phyloP scores from a whole-genome alignment of 208 protist genomes.

The Leishmania tropica region DNA sequence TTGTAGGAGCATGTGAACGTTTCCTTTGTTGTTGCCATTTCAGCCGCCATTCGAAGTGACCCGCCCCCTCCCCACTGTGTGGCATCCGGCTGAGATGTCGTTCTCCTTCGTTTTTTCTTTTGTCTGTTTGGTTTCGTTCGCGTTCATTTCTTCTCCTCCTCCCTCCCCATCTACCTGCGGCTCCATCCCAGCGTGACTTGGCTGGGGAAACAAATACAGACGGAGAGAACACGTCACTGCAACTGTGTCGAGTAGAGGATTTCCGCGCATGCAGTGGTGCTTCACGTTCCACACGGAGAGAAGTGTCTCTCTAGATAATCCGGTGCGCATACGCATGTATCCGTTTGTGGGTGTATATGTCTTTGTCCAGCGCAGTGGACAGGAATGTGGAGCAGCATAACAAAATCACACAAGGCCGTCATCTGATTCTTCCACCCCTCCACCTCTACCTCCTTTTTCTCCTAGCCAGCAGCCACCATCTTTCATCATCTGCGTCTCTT shows the following conservation, averaged over 20 bases:
- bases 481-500: background rate
- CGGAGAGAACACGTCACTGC: background rate
- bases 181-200: background rate
- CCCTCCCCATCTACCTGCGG: background rate
- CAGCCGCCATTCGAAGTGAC: background rate
- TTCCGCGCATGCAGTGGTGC: background rate
- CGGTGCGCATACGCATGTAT: background rate
- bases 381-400: background rate
- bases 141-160: background rate
- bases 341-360: background rate
- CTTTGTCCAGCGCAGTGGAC: background rate
- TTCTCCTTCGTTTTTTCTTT: background rate
- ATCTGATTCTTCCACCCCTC: background rate
- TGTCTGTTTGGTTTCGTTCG: background rate
- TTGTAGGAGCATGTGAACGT: background rate
- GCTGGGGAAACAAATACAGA: background rate
- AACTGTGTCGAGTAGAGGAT: background rate
- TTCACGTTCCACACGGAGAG: background rate
- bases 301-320: background rate
- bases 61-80: background rate
- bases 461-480: background rate
- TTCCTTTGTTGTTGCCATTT: background rate
- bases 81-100: background rate
- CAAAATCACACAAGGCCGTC: background rate
- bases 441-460: background rate